phyloP scores from a whole-genome alignment of 768 basidiomycete genomes.

The Kwoniella dendrophila region DNA sequence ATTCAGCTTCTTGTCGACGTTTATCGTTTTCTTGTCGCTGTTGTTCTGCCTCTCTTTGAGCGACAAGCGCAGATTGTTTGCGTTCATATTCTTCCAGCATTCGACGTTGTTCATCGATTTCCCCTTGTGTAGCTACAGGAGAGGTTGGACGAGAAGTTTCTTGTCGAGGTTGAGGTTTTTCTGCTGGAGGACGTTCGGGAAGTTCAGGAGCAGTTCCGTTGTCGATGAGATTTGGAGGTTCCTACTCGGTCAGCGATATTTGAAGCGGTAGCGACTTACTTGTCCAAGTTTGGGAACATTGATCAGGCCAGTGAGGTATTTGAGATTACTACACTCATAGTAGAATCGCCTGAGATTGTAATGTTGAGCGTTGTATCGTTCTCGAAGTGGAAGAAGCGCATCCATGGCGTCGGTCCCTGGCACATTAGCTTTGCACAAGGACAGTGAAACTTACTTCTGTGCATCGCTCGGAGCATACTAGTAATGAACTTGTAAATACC shows the following conservation, averaged over 20 bases:
- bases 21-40: constrained; percentile 75
- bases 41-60: constrained; percentile 81
- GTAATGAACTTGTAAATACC: constrained; percentile 99
- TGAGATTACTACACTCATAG: constrained; percentile 98
- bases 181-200: constrained; percentile 66
- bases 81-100: constrained; percentile 96
- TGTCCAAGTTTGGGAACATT: constrained; percentile 97
- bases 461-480: constrained; percentile 97
- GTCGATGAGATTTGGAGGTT: constrained; percentile 92
- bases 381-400: constrained; percentile 81
- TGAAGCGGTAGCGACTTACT: constrained; percentile 58
- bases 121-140: constrained; percentile 64
- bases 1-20: constrained; percentile 78
- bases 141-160: constrained; percentile 69
- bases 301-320: constrained; percentile 94
- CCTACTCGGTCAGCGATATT: constrained; percentile 61
- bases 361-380: constrained; percentile 88
- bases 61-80: constrained; percentile 83
- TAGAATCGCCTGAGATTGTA: constrained; percentile 94
- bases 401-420: constrained; percentile 86
- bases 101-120: constrained; percentile 83
- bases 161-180: constrained; percentile 60
- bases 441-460: constrained; percentile 67
- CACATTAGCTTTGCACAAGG: not conserved
- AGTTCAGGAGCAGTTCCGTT: constrained; percentile 78